Base-by-base conservation (phyloP, 140 eudicot species). In the Anethum foeniculum region DNA sequence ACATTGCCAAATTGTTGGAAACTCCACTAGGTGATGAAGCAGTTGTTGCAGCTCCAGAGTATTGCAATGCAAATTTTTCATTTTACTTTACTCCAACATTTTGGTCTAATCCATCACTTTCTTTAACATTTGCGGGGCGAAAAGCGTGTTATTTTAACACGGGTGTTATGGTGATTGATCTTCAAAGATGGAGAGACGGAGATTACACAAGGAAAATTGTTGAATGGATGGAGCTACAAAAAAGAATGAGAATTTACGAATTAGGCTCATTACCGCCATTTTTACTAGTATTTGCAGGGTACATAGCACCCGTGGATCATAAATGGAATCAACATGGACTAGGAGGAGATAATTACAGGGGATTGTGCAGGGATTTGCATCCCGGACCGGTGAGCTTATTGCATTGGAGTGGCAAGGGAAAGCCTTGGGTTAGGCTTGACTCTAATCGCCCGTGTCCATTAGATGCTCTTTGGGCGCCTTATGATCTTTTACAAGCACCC, bases 381-480 rank as follows among this genome's bases (percentile, higher is more conserved):
- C 96, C 94, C 30, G 98, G 98, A 0, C 98, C 98, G 85, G 98
- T 92, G 41, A 94, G 98, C 77, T 85, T 94, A 21, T 62, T 94
- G 85, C 98, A 94, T 85, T 94, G 98, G 98, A 91, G 97, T 67
- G 98, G 98, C 0, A 94, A 94, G 80, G 98, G 98, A 48, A 94
- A 94, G 85, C 98, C 98, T 7, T 94, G 98, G 98, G 98, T 82
- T 69, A 81, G 98, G 68, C 84, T 94, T 71, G 98, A 94, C 41
- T 88, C 87, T 0, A 85, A 83, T 75, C 83, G 91, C 46, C 93
- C 91, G 25, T 94, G 98, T 75, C 98, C 98, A 0, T 71, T 94
- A 78, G 98, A 94, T 85, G 88, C 88, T 47, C 81, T 94, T 32
- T 94, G 98, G 98, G 96, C 96, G n/a, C 98, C 98, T 14, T 94